A percentile compares a stretch with the other conserved stretches of the same genome.
These are phyloP conservation scores for Tylopilus rubrobrunneus DNA, from an alignment of 768 basidiomycete species.

Conservation along the genomic window DNA sequence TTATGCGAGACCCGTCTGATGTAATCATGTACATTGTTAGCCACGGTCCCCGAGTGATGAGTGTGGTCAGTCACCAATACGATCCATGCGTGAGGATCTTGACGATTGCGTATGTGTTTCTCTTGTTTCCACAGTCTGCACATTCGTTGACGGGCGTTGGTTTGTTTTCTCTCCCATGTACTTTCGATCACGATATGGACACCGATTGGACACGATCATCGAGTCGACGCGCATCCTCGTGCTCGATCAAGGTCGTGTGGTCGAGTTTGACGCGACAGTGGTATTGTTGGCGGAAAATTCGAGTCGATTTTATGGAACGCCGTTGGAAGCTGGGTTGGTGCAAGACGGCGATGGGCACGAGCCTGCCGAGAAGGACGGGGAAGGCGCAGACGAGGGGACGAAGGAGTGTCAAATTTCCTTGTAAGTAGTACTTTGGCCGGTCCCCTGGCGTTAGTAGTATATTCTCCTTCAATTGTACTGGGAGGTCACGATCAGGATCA, in stretches of 20 bases:
- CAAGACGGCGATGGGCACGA: background rate
- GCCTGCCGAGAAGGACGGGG: background rate
- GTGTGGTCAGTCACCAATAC: no score
- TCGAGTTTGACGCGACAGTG: conserved; percentile 76
- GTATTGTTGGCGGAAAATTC: conserved; percentile 54
- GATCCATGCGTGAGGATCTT: conserved; percentile 84
- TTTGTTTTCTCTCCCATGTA: no score
- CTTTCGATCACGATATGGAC: conserved; percentile 33
- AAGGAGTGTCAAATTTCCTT: no score
- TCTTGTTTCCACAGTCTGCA: no score
- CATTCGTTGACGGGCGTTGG: no score
- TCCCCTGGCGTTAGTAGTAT: no score
- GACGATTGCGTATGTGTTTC: conserved; percentile 69
- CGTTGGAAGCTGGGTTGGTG: conserved; percentile 57
- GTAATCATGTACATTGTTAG: no score
- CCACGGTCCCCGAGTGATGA: no score
- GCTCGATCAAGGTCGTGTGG: conserved; percentile 74
- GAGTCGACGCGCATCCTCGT: conserved; percentile 83
- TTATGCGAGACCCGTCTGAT: no score
- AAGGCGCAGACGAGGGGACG: background rate
- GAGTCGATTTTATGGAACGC: conserved; percentile 60
- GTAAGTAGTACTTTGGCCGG: no score
- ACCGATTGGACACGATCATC: conserved; percentile 81
- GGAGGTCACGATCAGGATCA: no score
- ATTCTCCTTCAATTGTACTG: no score